Base-by-base conservation (phyloP, 257 asterid species). In the Lithospermum erythrorhizon region DNA sequence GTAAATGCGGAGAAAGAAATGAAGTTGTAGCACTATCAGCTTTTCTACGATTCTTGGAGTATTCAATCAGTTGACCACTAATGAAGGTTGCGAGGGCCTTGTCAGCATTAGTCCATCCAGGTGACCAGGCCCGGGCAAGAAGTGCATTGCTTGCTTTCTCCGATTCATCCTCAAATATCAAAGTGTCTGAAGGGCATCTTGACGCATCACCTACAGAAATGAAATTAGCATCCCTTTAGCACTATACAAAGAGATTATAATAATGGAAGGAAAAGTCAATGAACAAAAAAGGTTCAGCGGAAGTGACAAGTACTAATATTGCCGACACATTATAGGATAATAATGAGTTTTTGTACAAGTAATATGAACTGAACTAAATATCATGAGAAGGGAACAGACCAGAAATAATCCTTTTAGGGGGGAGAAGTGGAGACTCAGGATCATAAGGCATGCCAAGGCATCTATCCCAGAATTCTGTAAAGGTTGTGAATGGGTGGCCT, bases 21-120 rank as follows among this genome's bases (percentile, higher is more conserved):
- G 95, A 90, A 47, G 97, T 87, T 6, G 97, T 87, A 14, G 95
- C 95, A n/a, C 94, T 83, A 69, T 90, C 97, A 10, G 94, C 96
- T 65, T 90, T 90, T 27, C 94, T 67, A 3, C 95, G 87, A 73
- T 90, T 90, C 81, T 85, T 79, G 17, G 95, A 82, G 80, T 90
- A 87, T 73, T 80, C 97, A 30, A 85, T 61, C 61, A 90, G 79
- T 6, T 94, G 83, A 21, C 96, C 96, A 47, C 87, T 90, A 58
- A 85, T 62, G 74, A 90, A 90, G 59, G 87, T 68, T 14, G 87
- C 73, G 6, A 87, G 80, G 27, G 96, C 94, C 76, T 85, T 87
- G 67, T 90, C 89, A 24, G 95, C 96, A 71, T 77, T 85, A 74
- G 91, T 85, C 97, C 96, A 90, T 65, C 97, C 96, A 4, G 96